Evolutionary conservation across 768 basidiomycete genomes (phyloP).

Genomic region (Boletus sensibilis): DNA sequence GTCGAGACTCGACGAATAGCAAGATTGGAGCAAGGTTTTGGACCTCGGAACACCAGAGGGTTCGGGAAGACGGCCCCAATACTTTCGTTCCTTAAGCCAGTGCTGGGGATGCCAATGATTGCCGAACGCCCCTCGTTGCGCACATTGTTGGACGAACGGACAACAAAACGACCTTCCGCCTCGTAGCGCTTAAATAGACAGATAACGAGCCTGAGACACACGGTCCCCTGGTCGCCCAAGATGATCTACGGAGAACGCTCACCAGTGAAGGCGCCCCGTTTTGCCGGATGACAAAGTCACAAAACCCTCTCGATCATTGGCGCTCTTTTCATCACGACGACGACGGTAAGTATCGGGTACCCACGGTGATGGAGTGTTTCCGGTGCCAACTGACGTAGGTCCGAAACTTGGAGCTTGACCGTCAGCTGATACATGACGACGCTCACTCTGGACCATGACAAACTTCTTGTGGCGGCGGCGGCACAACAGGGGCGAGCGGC

Average conservation of each 20-base stretch:
- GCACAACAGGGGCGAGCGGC: not conserved
- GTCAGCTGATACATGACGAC: not conserved
- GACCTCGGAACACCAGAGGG: not conserved
- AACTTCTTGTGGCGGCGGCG: not conserved
- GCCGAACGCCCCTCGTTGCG: not conserved
- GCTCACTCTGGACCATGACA: not conserved
- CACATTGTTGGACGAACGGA: not conserved
- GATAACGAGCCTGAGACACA: not conserved
- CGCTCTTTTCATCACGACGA: not conserved
- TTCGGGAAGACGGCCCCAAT: not conserved
- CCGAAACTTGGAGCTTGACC: not conserved
- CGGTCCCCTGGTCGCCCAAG: not conserved
- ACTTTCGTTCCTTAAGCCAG: not conserved
- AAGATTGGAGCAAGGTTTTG: not conserved
- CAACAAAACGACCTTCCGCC: not conserved
- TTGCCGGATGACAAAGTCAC: not conserved
- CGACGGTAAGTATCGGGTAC: not conserved
- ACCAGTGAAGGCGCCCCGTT: not conserved
- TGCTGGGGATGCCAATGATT: not conserved
- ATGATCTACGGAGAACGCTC: not conserved
- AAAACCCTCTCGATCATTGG: not conserved
- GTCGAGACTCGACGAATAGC: not conserved
- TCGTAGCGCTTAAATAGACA: not conserved
- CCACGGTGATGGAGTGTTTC: not conserved
- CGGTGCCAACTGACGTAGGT: not conserved